phyloP scores from a whole-genome alignment of 345 rosid genomes.

The Eucalyptus urophylla region DNA sequence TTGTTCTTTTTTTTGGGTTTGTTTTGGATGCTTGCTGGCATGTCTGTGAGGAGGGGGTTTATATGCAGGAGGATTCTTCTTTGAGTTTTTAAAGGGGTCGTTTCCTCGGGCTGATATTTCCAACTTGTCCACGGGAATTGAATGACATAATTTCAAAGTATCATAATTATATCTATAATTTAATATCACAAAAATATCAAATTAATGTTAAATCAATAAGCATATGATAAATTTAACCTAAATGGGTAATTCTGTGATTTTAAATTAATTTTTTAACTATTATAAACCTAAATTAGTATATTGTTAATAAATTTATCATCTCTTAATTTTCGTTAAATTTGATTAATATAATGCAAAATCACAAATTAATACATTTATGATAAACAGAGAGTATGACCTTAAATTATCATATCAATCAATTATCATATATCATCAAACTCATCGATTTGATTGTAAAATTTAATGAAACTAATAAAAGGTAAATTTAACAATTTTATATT shows the following conservation, averaged over 20 bases:
- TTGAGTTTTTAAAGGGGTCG: fast-evolving
- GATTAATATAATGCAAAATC: not conserved
- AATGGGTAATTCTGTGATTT: fast-evolving
- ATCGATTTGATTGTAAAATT: too few relatives aligned
- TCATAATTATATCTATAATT: not conserved
- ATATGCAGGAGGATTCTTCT: not conserved
- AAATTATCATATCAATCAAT: fast-evolving
- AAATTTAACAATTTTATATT: too few relatives aligned
- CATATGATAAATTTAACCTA: too few relatives aligned
- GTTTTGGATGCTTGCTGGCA: not conserved
- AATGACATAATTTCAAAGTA: not conserved
- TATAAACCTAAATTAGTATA: fast-evolving
- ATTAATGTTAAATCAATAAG: too few relatives aligned
- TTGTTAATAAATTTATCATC: too few relatives aligned
- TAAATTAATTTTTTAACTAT: too few relatives aligned
- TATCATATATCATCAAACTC: too few relatives aligned
- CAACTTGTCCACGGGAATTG: not conserved
- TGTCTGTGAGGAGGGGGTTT: not conserved
- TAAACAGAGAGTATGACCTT: fast-evolving
- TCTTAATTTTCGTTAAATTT: fast-evolving
- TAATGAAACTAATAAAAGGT: fast-evolving
- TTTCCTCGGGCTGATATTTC: not conserved
- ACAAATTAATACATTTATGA: not conserved
- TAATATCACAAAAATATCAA: too few relatives aligned
- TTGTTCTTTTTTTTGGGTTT: not conserved